These are phyloP conservation scores for Penicillium malachiteum DNA, from an alignment of 495 filamentous ascomycete genomes.

Conservation along the genomic window DNA sequence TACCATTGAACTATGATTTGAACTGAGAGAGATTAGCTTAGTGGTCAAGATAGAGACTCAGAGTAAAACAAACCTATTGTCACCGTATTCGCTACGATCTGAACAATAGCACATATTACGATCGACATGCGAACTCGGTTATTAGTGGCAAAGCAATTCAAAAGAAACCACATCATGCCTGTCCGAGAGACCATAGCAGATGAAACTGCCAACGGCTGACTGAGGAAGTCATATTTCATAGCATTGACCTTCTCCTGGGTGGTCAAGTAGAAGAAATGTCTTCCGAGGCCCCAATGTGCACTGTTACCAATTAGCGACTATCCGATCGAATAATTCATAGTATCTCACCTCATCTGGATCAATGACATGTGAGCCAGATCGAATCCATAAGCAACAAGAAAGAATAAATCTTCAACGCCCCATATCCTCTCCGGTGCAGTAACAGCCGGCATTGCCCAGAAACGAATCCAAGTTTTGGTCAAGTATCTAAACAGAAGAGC, in stretches of 20 bases:
- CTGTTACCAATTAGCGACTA: slow-evolving; percentile 13
- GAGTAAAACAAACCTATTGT: slow-evolving; percentile 7
- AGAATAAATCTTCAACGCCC: slow-evolving; percentile 38
- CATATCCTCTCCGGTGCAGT: slow-evolving; percentile 32
- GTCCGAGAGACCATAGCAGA: slow-evolving; percentile 42
- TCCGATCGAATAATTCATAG: too few relatives aligned
- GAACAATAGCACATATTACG: slow-evolving; percentile 31
- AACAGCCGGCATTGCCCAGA: slow-evolving; percentile 34
- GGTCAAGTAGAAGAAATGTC: slow-evolving; percentile 31
- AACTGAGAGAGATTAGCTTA: slow-evolving; percentile 9
- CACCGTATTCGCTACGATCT: slow-evolving; percentile 34
- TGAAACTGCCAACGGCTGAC: slow-evolving; percentile 43
- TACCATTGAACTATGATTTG: slow-evolving; percentile 38
- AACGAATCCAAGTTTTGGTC: slow-evolving; percentile 35
- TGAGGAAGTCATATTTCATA: slow-evolving; percentile 35
- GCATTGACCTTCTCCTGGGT: slow-evolving; percentile 17
- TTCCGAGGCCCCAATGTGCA: slow-evolving; percentile 33
- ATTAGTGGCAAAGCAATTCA: slow-evolving; percentile 35
- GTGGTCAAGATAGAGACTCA: too few relatives aligned
- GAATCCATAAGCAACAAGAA: slow-evolving; percentile 27
- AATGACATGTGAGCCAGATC: slow-evolving; percentile 34
- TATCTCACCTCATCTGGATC: slow-evolving; percentile 31
- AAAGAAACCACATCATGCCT: slow-evolving; percentile 42
- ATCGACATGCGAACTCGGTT: slow-evolving; percentile 31
- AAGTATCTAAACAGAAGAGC: slow-evolving; percentile 32